Evolutionary conservation across 306 rosid genomes (phyloP).

Genomic region (Medicago arabica): DNA sequence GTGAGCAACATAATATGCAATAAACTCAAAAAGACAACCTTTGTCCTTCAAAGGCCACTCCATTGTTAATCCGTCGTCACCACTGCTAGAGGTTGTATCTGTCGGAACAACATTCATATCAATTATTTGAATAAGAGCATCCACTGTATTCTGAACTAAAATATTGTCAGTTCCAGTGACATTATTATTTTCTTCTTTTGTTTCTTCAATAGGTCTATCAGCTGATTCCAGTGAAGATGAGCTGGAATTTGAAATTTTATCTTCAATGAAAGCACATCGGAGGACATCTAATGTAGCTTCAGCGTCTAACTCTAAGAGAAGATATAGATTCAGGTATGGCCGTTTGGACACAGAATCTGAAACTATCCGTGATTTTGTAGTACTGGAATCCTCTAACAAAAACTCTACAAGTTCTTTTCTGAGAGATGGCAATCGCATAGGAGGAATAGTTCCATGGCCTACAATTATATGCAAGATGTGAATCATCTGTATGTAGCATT

Average conservation of each 20-base stretch:
- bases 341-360: constrained; percentile 46
- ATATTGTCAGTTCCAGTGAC: constrained; percentile 49
- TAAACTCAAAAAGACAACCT: constrained; percentile 74
- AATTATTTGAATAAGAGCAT: constrained; percentile 69
- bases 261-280: constrained; percentile 71
- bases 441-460: constrained; percentile 87
- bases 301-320: constrained; percentile 76
- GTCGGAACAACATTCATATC: constrained; percentile 53
- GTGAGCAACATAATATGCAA: constrained; percentile 80
- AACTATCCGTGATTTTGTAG: constrained; percentile 53
- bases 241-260: constrained; percentile 53
- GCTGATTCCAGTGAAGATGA: constrained; percentile 52
- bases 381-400: constrained; percentile 65
- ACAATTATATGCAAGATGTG: constrained; percentile 50
- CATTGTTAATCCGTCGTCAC: constrained; percentile 47
- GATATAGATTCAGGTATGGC: constrained; percentile 66
- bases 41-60: constrained; percentile 78
- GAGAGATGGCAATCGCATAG: constrained; percentile 77
- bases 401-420: constrained; percentile 78
- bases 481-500: constrained; percentile 16
- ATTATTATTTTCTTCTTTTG: constrained; percentile 43
- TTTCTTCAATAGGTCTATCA: constrained; percentile 44
- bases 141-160: constrained; percentile 74
- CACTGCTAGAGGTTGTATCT: constrained; percentile 52
- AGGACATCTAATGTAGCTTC: constrained; percentile 86